Evolutionary conservation across 129 eudicot species (phyloP), one percentile per base, ranked within the genome.

Genomic region (Artemisia annua): DNA sequence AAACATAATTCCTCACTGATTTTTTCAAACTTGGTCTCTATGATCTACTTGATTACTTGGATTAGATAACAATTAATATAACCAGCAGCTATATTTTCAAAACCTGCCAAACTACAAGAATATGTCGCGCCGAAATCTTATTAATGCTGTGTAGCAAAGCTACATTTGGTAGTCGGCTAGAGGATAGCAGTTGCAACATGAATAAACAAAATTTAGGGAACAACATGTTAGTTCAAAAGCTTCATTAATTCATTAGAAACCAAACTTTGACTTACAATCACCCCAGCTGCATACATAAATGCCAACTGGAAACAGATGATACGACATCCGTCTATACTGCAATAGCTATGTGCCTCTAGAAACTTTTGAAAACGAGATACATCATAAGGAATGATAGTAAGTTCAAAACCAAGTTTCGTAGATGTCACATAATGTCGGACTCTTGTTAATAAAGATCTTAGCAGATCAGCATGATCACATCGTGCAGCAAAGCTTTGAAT

Each of bases 401-500:
- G 26, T 63, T 19, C 61, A 61, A 48, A 64, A 26, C 30, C 3
- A 48, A 48, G 15, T 50, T 68, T 50, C 14, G 26, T 20, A 43
- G 26, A 60, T 72, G 26, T 72, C 14, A 60, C 44, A 35, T 43
- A 50, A 63, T 63, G 48, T 24, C 13, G 3, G 44, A 16, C 11
- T 53, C 20, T 52, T 20, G 66, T 55, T 46, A 53, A 62, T 30
- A 39, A 39, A 39, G 46, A 39, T 39, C 11, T 39, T 39, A 1
- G 24, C 54, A 39, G 18, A 28, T 28, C 69, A 26, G 69, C 80
- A 46, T 24, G 15, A 2, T 78, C 66, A 91, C 76, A 95, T 81
- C 26, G 97, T 86, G 87, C 99, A 95, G 80, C 99, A 95, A 66
- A 88, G 94, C 80, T 95, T 95, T 19, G 99, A 84, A 76, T 90